Conservation (phyloP, 2,329 filamentous ascomycete species). For the Hypoxylon sp. region DNA sequence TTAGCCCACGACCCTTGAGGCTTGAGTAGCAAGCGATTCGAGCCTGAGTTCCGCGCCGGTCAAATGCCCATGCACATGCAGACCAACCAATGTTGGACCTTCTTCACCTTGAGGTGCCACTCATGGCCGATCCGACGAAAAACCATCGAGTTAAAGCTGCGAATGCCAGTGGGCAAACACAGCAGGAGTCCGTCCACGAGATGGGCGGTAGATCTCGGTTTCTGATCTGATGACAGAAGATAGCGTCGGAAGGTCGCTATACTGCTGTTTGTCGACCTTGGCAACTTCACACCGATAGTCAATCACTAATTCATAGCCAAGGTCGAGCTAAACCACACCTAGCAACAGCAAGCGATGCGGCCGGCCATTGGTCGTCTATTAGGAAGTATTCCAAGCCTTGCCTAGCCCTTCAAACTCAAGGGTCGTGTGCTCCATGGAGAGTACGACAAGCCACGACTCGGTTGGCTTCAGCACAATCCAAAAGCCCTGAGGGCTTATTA, state of each 20-base stretch:
- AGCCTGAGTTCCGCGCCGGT: slow-evolving; percentile 15
- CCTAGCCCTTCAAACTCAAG: slow-evolving; percentile 8
- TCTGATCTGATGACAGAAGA: slow-evolving; percentile 30
- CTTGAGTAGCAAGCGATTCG: slow-evolving; percentile 23
- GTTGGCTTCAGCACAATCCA: slow-evolving; percentile 13
- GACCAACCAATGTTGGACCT: slow-evolving; percentile 25
- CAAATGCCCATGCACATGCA: slow-evolving; percentile 28
- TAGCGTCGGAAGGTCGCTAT: slow-evolving; percentile 13
- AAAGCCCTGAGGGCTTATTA: slow-evolving; percentile 23
- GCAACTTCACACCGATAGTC: not conserved
- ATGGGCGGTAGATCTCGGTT: slow-evolving; percentile 16
- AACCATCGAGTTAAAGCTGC: slow-evolving; percentile 13
- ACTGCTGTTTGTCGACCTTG: slow-evolving; percentile 10
- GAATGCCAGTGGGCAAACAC: slow-evolving; percentile 15
- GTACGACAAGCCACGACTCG: slow-evolving; percentile 7
- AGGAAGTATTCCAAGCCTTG: slow-evolving; percentile 14
- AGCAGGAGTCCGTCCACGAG: slow-evolving; percentile 13
- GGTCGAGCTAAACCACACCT: slow-evolving; percentile 12
- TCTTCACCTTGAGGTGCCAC: slow-evolving; percentile 22
- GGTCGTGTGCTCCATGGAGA: slow-evolving; percentile 13
- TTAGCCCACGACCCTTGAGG: slow-evolving; percentile 10
- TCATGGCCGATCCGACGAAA: slow-evolving; percentile 20
- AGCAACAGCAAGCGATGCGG: slow-evolving; percentile 9
- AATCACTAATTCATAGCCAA: slow-evolving; percentile 7
- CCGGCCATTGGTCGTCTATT: slow-evolving; percentile 3